phyloP scores from a whole-genome alignment of 202 grass and related monocot genomes.

The Hordeum pubiflorum region DNA sequence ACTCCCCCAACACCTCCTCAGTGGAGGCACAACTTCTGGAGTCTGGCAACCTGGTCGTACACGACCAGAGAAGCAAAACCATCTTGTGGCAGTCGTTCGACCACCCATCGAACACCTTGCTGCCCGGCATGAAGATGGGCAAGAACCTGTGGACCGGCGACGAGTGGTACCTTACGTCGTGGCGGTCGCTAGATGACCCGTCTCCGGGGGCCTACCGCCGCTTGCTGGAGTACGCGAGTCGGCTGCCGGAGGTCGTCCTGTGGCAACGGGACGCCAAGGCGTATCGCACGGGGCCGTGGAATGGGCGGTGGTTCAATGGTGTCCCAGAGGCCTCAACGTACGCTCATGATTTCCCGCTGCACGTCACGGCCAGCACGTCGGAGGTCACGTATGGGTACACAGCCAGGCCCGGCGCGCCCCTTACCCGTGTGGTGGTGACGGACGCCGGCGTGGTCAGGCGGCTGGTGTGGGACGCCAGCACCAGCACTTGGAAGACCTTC shows the following conservation, averaged over 20 bases:
- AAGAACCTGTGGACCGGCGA: conserved; percentile 25
- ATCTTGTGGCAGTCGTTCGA: conserved; percentile 61
- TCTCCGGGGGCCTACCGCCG: conserved; percentile 33
- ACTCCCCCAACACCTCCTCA: not conserved
- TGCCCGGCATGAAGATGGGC: conserved; percentile 58
- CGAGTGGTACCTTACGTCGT: conserved; percentile 43
- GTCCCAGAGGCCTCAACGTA: not conserved
- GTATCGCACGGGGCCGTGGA: conserved; percentile 35
- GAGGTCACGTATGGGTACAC: conserved; percentile 5
- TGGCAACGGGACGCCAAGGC: not conserved
- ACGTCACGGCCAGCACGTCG: not conserved
- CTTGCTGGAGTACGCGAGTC: not conserved
- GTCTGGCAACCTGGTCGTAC: conserved; percentile 42
- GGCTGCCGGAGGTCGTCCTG: not conserved
- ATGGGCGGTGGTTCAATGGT: conserved; percentile 29
- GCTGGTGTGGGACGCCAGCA: conserved; percentile 32
- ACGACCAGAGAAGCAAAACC: not conserved
- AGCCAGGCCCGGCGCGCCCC: not conserved
- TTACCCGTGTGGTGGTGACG: not conserved
- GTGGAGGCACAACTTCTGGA: not conserved
- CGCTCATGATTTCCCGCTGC: not conserved
- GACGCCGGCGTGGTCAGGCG: conserved; percentile 31
- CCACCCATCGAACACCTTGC: conserved; percentile 49
- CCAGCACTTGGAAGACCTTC: conserved; percentile 8
- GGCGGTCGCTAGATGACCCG: conserved; percentile 29